A percentile compares a stretch with the other conserved stretches of the same genome.
Conservation (phyloP, 495 filamentous ascomycete genomes). For the Aspergillus incahuasiensis region DNA sequence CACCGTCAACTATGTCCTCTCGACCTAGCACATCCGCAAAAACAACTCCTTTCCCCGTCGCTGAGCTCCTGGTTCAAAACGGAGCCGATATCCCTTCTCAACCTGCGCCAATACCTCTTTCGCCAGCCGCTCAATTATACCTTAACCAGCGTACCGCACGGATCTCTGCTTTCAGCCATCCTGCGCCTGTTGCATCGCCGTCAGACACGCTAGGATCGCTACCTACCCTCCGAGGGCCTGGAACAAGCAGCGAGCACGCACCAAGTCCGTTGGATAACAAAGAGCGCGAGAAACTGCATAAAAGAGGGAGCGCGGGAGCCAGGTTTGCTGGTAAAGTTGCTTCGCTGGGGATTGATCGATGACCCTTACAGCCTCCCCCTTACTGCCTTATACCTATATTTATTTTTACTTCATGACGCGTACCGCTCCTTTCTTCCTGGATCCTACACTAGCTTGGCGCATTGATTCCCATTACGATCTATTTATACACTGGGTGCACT, state of each 20-base stretch:
- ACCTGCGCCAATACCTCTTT: constrained; percentile 72
- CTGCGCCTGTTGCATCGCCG: constrained; percentile 11
- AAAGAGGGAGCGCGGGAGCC: constrained; percentile 47
- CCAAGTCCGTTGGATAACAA: constrained; percentile 32
- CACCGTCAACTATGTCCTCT: constrained; percentile 30
- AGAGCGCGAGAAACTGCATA: constrained; percentile 48
- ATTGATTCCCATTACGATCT: not conserved
- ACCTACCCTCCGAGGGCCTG: constrained; percentile 38
- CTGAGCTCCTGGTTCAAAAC: constrained; percentile 90
- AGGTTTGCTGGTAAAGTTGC: constrained; percentile 47
- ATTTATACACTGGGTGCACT: constrained; percentile 1
- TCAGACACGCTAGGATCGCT: constrained; percentile 43
- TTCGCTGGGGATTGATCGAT: constrained; percentile 43
- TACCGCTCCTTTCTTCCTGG: not conserved
- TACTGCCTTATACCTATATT: constrained; percentile 3
- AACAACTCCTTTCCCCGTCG: constrained; percentile 69
- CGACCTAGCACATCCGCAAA: constrained; percentile 29
- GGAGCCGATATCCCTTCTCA: constrained; percentile 78
- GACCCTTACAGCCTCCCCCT: constrained; percentile 3
- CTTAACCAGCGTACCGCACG: constrained; percentile 71
- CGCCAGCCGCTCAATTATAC: constrained; percentile 71
- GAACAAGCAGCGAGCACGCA: constrained; percentile 25
- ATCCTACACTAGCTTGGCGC: not conserved
- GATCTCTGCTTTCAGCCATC: constrained; percentile 23
- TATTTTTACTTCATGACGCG: constrained; percentile 2